These are phyloP conservation scores for Monilinia fructigena DNA, from an alignment of 2,329 filamentous ascomycete genomes.

Conservation along the genomic window DNA sequence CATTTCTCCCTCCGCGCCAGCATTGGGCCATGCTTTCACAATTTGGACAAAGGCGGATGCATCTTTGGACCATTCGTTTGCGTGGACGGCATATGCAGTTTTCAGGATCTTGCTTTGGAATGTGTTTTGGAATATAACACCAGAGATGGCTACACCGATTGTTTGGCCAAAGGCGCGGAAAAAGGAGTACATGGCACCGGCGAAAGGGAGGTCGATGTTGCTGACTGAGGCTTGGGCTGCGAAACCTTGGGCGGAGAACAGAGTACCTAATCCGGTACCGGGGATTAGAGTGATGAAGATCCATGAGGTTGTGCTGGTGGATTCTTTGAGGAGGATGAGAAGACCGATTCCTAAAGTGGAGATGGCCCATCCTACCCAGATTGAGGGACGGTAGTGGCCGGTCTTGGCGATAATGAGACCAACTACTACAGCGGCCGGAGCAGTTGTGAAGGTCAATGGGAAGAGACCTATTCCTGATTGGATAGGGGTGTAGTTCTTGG, in stretches of 20 bases:
- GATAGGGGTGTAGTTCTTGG: constrained; percentile 52
- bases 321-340: constrained; percentile 48
- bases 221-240: constrained; percentile 60
- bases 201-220: constrained; percentile 56
- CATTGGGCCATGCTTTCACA: constrained; percentile 28
- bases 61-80: constrained; percentile 28
- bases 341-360: constrained; percentile 58
- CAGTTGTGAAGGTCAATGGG: constrained; percentile 60
- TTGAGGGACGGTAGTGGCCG: constrained; percentile 52
- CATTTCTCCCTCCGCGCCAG: constrained; percentile 22
- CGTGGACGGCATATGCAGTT: constrained; percentile 26
- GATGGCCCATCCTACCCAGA: constrained; percentile 59
- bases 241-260: constrained; percentile 61
- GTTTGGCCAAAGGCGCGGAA: constrained; percentile 57
- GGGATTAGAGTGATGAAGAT: constrained; percentile 59
- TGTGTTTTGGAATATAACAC: constrained; percentile 67
- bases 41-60: constrained; percentile 31
- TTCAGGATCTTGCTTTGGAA: constrained; percentile 32
- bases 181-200: constrained; percentile 65
- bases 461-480: constrained; percentile 55
- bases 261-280: constrained; percentile 60
- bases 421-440: constrained; percentile 53
- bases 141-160: constrained; percentile 48
- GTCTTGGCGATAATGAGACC: constrained; percentile 55
- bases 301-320: constrained; percentile 55